Evolutionary conservation across 108 stramenopile species (phyloP).

Genomic region (Fragilaria crotonensis): DNA sequence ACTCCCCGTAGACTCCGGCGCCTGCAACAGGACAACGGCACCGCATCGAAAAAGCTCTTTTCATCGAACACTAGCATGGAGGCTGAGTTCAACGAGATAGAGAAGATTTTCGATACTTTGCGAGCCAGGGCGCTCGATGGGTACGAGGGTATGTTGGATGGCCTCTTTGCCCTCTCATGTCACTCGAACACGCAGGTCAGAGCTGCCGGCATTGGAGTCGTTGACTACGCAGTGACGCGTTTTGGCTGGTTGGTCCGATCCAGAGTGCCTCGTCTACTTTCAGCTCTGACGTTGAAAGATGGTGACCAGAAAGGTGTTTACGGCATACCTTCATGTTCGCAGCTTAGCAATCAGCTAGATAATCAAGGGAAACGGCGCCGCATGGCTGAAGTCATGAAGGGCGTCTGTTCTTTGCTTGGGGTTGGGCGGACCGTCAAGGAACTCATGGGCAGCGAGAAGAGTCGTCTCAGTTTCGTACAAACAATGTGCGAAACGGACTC

Average conservation of each 20-base stretch:
- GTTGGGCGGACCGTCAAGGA: conserved; percentile 52
- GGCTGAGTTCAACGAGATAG: conserved; percentile 12
- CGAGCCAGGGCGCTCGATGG: conserved; percentile 28
- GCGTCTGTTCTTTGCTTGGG: conserved; percentile 60
- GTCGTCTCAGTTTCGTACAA: conserved; percentile 48
- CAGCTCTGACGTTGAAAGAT: conserved; percentile 58
- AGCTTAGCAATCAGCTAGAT: conserved; percentile 47
- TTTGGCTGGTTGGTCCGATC: conserved; percentile 70
- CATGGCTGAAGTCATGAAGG: conserved; percentile 81
- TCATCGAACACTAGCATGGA: conserved; percentile 9
- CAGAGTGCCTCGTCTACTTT: conserved; percentile 49
- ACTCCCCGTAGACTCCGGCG: conserved; percentile 61
- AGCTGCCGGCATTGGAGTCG: conserved; percentile 57
- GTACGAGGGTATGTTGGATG: conserved; percentile 76
- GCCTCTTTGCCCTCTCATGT: conserved; percentile 70
- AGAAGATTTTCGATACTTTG: background rate
- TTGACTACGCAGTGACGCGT: conserved; percentile 74
- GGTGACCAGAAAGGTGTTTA: conserved; percentile 45
- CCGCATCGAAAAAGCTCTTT: conserved; percentile 24
- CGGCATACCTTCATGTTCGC: conserved; percentile 62
- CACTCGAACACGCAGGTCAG: conserved; percentile 83
- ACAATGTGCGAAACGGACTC: conserved; percentile 63
- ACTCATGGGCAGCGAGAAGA: conserved; percentile 31
- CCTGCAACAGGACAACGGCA: conserved; percentile 11
- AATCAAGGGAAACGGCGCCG: conserved; percentile 67